These are phyloP conservation scores for Chlamydomonas reinhardtii DNA, from an alignment of 163 green algal species.

Conservation along the genomic window DNA sequence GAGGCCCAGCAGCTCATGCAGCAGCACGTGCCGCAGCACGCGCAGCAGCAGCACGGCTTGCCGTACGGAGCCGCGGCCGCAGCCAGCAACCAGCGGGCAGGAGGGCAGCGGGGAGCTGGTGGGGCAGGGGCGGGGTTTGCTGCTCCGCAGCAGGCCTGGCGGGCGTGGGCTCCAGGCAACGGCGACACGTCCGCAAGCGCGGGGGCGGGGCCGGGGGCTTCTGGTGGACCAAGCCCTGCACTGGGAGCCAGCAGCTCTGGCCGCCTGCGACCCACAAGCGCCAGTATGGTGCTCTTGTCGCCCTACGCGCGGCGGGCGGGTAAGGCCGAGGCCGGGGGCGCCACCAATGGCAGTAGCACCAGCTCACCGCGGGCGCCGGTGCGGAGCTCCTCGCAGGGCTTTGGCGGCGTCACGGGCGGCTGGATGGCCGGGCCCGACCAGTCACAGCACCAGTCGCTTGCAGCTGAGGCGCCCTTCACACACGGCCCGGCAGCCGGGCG, in stretches of 20 bases:
- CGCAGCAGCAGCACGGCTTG: background rate
- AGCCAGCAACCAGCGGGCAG: background rate
- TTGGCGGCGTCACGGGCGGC: background rate
- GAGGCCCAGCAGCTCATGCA: background rate
- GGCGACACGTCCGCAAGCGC: background rate
- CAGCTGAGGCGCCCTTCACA: background rate
- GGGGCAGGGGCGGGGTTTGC: background rate
- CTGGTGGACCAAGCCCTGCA: background rate
- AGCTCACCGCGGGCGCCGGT: background rate
- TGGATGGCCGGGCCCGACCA: background rate
- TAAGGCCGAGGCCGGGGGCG: background rate
- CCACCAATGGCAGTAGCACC: background rate
- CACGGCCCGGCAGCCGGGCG: background rate
- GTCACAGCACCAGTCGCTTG: background rate
- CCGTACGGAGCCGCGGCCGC: too few relatives aligned
- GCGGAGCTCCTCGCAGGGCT: background rate
- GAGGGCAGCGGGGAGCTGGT: background rate
- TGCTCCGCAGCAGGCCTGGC: background rate
- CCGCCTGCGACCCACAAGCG: background rate
- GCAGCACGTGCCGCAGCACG: background rate
- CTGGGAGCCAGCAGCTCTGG: background rate
- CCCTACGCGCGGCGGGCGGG: background rate
- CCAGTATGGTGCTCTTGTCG: constrained; percentile 23
- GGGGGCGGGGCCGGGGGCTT: background rate
- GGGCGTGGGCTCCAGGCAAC: background rate